Evolutionary conservation across 495 filamentous ascomycete species (phyloP).

Genomic region (Oleoguttula mirabilis): DNA sequence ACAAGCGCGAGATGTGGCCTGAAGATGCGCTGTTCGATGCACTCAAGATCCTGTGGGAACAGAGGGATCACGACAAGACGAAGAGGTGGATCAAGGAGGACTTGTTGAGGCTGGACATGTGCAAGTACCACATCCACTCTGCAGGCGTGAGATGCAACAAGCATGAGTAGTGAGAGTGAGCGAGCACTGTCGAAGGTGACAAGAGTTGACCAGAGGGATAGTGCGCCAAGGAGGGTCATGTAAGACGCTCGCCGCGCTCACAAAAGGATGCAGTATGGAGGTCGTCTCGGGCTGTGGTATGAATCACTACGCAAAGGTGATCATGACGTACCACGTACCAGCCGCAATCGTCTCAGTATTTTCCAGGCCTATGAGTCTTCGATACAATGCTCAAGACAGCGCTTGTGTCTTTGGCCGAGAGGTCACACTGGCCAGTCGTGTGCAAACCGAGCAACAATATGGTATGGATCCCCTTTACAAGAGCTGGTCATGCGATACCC

Average conservation of each 20-base stretch:
- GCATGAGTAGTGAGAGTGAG: not conserved
- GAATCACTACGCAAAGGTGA: no score
- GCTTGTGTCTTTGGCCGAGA: no score
- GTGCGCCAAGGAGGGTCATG: not conserved
- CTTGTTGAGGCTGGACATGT: not conserved
- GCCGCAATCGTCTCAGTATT: no score
- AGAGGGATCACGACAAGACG: not conserved
- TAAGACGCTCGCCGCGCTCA: not conserved
- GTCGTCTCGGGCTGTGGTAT: no score
- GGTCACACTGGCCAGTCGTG: no score
- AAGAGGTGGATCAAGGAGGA: not conserved
- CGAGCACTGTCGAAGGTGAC: not conserved
- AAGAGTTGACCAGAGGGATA: not conserved
- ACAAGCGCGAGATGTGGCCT: not conserved
- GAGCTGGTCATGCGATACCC: no score
- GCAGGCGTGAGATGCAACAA: conserved; percentile 1
- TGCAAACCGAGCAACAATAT: no score
- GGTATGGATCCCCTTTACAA: no score
- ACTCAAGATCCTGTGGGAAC: not conserved
- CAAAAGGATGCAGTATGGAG: no score
- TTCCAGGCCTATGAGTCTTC: no score
- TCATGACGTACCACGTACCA: not conserved
- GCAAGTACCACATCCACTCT: conserved; percentile 6
- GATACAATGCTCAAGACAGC: no score
- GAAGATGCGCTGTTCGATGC: not conserved